These are phyloP conservation scores for Ilyonectria sp. DNA, from an alignment of 2,329 filamentous ascomycete genomes.

Conservation along the genomic window DNA sequence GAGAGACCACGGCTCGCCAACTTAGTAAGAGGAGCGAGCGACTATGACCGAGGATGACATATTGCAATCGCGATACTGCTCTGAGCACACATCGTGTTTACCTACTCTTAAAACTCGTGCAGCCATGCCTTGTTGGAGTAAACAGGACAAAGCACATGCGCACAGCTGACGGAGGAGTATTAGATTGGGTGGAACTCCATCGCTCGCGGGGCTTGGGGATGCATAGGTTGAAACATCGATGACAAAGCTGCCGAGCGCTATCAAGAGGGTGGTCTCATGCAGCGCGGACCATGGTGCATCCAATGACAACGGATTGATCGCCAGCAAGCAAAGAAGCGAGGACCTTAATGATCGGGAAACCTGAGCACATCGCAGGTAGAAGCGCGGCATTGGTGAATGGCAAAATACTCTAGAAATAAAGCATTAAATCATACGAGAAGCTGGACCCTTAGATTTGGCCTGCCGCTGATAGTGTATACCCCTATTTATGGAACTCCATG, in stretches of 20 bases:
- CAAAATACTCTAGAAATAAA: not conserved
- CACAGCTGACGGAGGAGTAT: not conserved
- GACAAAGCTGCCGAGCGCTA: not conserved
- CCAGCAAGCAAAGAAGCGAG: not conserved
- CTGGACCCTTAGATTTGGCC: not conserved
- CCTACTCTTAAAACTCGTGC: too few relatives aligned
- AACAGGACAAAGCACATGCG: not conserved
- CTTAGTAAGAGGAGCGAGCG: slow-evolving; percentile 28
- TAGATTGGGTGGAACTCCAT: not conserved
- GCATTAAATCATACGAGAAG: not conserved
- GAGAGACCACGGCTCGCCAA: slow-evolving; percentile 64
- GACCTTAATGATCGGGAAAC: not conserved
- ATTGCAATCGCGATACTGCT: not conserved
- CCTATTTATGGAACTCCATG: not conserved
- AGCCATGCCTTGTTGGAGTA: not conserved
- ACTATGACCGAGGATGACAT: not conserved
- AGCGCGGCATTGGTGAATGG: not conserved
- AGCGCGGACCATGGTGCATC: slow-evolving; percentile 11
- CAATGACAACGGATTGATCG: slow-evolving; percentile 7
- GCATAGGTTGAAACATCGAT: not conserved
- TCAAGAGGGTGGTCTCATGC: not conserved
- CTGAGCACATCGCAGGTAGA: not conserved
- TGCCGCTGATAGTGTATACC: not conserved
- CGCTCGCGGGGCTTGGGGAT: not conserved
- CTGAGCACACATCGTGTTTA: not conserved